phyloP scores from a whole-genome alignment of 225 moss, liverwort and hornwort species.

The Sphagnum tenellum region DNA sequence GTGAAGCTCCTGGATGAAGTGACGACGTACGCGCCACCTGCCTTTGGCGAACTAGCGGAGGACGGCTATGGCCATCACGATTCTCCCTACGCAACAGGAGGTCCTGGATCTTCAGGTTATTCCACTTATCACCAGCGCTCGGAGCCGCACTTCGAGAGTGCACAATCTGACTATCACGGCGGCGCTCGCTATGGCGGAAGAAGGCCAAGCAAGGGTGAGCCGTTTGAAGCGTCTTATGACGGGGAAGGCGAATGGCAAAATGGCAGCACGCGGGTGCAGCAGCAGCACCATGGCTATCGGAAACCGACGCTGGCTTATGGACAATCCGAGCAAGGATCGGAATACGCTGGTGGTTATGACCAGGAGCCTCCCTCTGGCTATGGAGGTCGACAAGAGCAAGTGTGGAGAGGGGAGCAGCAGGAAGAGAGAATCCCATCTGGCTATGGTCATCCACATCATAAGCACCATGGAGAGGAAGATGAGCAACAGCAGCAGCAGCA shows the following conservation, averaged over 20 bases:
- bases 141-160: not conserved
- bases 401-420: slow-evolving; percentile 3
- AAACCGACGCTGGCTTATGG: not conserved
- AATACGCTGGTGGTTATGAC: not conserved
- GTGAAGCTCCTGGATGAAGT: slow-evolving; percentile 18
- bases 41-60: slow-evolving; percentile 21
- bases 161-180: not conserved
- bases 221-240: not conserved
- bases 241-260: slow-evolving; percentile 3
- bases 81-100: slow-evolving; percentile 19
- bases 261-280: slow-evolving; percentile 1
- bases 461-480: not conserved
- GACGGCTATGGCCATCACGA: slow-evolving; percentile 26
- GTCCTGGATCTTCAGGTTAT: slow-evolving; percentile 17
- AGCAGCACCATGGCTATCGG: not conserved
- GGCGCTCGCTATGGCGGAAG: not conserved
- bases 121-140: not conserved
- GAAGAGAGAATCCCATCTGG: not conserved
- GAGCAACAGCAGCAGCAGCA: not conserved
- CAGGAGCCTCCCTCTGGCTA: not conserved
- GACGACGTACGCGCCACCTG: slow-evolving; percentile 18
- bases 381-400: slow-evolving; percentile 1
- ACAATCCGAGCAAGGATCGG: not conserved
- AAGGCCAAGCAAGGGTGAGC: slow-evolving; percentile 1
- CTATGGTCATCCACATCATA: slow-evolving; percentile 3